phyloP scores from a whole-genome alignment of 768 basidiomycete genomes.

The Tylopilus rubrobrunneus region DNA sequence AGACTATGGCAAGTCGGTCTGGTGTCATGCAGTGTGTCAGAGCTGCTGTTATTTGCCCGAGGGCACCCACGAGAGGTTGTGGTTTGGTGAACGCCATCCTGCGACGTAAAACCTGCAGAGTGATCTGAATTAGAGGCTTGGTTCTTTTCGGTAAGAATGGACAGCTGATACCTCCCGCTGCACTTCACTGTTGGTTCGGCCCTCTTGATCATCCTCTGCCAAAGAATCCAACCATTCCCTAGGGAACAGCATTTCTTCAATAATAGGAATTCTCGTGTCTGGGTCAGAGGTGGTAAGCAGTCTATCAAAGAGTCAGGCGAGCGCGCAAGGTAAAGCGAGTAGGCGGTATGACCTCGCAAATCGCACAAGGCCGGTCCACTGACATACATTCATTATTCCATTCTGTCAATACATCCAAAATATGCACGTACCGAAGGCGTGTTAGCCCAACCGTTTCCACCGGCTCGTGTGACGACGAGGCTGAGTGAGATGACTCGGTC shows the following conservation, averaged over 20 bases:
- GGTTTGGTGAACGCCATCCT: conserved; percentile 52
- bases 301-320: conserved; percentile 28
- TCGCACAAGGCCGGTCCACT: conserved; percentile 33
- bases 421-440: conserved; percentile 53
- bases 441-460: conserved; percentile 53
- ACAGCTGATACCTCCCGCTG: conserved; percentile 44
- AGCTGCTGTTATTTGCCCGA: conserved; percentile 72
- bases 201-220: conserved; percentile 49
- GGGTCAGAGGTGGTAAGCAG: conserved; percentile 36
- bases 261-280: conserved; percentile 43
- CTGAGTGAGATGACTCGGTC: conserved; percentile 63
- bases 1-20: too few relatives aligned
- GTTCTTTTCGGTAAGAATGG: not conserved
- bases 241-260: conserved; percentile 60
- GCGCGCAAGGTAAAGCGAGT: not conserved
- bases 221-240: conserved; percentile 53
- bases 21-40: conserved; percentile 56
- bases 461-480: conserved; percentile 68
- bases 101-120: conserved; percentile 39
- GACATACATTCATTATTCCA: not conserved
- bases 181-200: conserved; percentile 62
- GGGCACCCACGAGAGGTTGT: conserved; percentile 54
- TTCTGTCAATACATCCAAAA: not conserved
- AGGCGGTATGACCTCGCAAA: conserved; percentile 31
- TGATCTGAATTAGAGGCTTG: not conserved